Evolutionary conservation across 1,284 basidiomycete species (phyloP).

Genomic region (Boletus hoseneyae): DNA sequence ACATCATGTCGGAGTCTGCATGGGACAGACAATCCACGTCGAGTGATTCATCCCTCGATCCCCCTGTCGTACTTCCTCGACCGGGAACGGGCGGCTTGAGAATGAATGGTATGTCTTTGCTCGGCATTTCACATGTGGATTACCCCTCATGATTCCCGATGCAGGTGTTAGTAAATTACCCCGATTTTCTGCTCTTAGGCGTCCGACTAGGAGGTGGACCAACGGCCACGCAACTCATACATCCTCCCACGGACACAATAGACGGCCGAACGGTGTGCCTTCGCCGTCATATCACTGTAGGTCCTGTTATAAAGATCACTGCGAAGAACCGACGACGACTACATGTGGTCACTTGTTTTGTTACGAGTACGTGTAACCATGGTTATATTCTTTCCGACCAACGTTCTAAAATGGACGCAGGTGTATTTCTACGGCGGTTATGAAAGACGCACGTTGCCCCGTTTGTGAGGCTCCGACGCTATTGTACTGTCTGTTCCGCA

Average conservation of each 20-base stretch:
- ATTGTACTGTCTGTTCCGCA: slow-evolving; percentile 34
- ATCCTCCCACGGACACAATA: slow-evolving; percentile 1
- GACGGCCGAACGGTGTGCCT: slow-evolving; percentile 13
- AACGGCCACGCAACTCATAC: slow-evolving; percentile 14
- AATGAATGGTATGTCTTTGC: slow-evolving; percentile 19
- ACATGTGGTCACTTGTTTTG: slow-evolving; percentile 35
- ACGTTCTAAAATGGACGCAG: slow-evolving; percentile 17
- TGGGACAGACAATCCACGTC: slow-evolving; percentile 35
- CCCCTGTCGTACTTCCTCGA: slow-evolving; percentile 20
- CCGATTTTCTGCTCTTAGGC: slow-evolving; percentile 31
- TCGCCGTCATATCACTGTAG: slow-evolving; percentile 32
- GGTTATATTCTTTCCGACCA: neutral
- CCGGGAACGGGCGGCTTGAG: slow-evolving; percentile 8
- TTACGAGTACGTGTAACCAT: slow-evolving; percentile 26
- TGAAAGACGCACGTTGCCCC: slow-evolving; percentile 31
- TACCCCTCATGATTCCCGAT: neutral
- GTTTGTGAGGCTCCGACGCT: slow-evolving; percentile 32
- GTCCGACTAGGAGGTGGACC: slow-evolving; percentile 17
- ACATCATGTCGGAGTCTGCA: slow-evolving; percentile 29
- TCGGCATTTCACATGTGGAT: neutral
- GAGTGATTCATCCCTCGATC: slow-evolving; percentile 31
- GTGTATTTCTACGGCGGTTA: slow-evolving; percentile 31
- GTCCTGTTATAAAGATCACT: slow-evolving; percentile 29
- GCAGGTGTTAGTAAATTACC: slow-evolving; percentile 33
- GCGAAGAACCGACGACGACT: slow-evolving; percentile 36